Conservation (phyloP, 1,284 basidiomycete species). For the Flammula alnicola region DNA sequence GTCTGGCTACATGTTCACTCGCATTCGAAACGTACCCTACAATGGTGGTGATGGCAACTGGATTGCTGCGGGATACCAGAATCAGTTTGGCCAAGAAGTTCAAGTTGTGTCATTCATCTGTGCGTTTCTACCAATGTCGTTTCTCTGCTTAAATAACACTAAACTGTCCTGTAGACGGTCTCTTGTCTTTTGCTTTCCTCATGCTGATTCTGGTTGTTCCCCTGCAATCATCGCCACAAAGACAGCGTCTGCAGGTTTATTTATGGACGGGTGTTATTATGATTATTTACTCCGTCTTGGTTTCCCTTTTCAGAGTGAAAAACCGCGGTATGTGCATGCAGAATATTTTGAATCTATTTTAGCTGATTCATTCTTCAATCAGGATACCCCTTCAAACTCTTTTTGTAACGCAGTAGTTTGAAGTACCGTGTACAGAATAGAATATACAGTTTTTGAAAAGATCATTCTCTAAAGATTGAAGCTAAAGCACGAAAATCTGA, state of each 20-base stretch:
- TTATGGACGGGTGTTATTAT: constrained; percentile 87
- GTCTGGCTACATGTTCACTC: constrained; percentile 95
- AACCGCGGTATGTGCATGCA: constrained; percentile 68
- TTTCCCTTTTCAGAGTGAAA: constrained; percentile 92
- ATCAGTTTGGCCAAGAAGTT: constrained; percentile 92
- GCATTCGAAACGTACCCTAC: constrained; percentile 86
- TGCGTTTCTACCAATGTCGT: constrained; percentile 45
- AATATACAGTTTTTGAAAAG: constrained; percentile 13
- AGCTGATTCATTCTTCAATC: constrained; percentile 9
- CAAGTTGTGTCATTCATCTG: constrained; percentile 88
- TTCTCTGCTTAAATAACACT: neutral
- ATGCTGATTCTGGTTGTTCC: constrained; percentile 87
- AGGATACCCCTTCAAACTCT: constrained; percentile 82
- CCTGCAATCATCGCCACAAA: constrained; percentile 71
- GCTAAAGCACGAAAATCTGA: constrained; percentile 1
- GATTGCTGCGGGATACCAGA: constrained; percentile 89
- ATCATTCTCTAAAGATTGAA: no score
- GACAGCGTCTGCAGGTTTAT: constrained; percentile 88
- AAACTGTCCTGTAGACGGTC: constrained; percentile 65
- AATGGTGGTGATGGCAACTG: constrained; percentile 70
- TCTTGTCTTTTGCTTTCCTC: constrained; percentile 81
- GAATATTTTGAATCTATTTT: neutral
- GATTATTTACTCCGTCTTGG: constrained; percentile 85
- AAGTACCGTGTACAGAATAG: constrained; percentile 14
- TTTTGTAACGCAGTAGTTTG: constrained; percentile 48